Evolutionary conservation across 176 grass and related monocot genomes (phyloP), one percentile per base, ranked within the genome.

Genomic region (Cenchrus americanus): DNA sequence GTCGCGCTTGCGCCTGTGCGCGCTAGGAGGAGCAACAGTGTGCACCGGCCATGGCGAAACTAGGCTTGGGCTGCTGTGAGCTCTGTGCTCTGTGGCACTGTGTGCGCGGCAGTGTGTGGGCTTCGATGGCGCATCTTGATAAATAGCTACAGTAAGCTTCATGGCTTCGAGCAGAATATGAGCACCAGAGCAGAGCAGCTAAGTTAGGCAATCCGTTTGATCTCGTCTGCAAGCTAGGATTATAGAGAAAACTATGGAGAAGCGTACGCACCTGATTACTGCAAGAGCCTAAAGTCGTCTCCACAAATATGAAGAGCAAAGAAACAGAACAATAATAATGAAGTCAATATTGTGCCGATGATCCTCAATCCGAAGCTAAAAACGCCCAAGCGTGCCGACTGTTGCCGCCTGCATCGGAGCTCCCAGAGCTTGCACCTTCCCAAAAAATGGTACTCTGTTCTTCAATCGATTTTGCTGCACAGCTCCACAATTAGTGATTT

Each of bases 231-330:
- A 41, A 30, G 27, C 27, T 30, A 21, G 73, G 41, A 7, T 6
- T 30, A 30, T 21, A n/a, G n/a, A n/a, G n/a, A 12, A 24, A 18
- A 10, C 63, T 41, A 46, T 59, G 62, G 50, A 50, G 73, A 72
- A 21, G 11, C 7, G 18, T 66, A 66, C 66, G 9, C 50, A 92
- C 91, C 91, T 84, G 84, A 55, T 79, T 50, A 81, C 30, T 34
- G 27, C 58, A 67, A 77, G 64, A 78, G 5, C 27, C 42, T 43
- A 76, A 54, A 48, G 37, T 66, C 60, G 32, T 18, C 80, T 82
- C 77, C 71, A 49, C 1, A 50, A 17, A 21, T 87, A 87, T 92
- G 91, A 6, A 48, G 32, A 76, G 74, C 27, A 60, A 74, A 72
- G 8, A 42, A 69, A 3, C 3, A 30, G 27, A 30, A 30, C 27